Percentiles rank a stretch among this genome's conserved stretches.
Conservation (phyloP, 2,329 filamentous ascomycete genomes). For the Septoria petroselini region DNA sequence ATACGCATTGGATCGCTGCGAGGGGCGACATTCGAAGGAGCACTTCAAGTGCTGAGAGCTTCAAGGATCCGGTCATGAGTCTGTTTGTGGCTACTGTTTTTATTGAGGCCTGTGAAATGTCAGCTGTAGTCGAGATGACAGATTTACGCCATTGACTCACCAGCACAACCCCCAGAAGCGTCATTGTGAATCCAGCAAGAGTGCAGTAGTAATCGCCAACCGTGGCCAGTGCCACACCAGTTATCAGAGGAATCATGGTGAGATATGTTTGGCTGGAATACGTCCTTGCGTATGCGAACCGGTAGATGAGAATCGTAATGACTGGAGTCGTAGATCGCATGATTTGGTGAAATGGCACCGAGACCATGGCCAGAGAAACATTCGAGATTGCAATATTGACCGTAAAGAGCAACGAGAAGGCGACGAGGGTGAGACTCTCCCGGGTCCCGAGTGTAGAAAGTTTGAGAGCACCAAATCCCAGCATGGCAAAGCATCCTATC, state of each 20-base stretch:
- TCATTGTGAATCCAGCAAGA: slow-evolving; percentile 46
- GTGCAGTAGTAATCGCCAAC: slow-evolving; percentile 63
- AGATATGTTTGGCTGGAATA: slow-evolving; percentile 58
- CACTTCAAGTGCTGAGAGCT: slow-evolving; percentile 58
- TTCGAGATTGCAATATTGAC: slow-evolving; percentile 64
- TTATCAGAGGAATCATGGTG: slow-evolving; percentile 58
- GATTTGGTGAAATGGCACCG: slow-evolving; percentile 65
- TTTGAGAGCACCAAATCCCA: slow-evolving; percentile 53
- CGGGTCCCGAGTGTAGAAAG: slow-evolving; percentile 52
- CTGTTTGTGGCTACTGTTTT: slow-evolving; percentile 65
- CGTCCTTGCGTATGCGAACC: slow-evolving; percentile 53
- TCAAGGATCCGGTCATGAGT: slow-evolving; percentile 60
- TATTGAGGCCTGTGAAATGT: slow-evolving; percentile 33
- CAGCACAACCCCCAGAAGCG: slow-evolving; percentile 40
- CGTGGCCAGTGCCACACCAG: slow-evolving; percentile 59
- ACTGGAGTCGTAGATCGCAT: slow-evolving; percentile 61
- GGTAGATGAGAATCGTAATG: slow-evolving; percentile 61
- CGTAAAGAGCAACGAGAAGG: slow-evolving; percentile 61
- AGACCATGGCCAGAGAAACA: slow-evolving; percentile 59
- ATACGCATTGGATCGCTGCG: slow-evolving; percentile 25
- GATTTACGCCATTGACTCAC: not conserved
- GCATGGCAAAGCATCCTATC: slow-evolving; percentile 54
- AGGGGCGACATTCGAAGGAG: slow-evolving; percentile 43
- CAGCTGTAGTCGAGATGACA: not conserved
- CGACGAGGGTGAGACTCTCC: slow-evolving; percentile 56